These are phyloP conservation scores for Athelia psychrophila DNA, from an alignment of 1,284 basidiomycete species.

Conservation along the genomic window DNA sequence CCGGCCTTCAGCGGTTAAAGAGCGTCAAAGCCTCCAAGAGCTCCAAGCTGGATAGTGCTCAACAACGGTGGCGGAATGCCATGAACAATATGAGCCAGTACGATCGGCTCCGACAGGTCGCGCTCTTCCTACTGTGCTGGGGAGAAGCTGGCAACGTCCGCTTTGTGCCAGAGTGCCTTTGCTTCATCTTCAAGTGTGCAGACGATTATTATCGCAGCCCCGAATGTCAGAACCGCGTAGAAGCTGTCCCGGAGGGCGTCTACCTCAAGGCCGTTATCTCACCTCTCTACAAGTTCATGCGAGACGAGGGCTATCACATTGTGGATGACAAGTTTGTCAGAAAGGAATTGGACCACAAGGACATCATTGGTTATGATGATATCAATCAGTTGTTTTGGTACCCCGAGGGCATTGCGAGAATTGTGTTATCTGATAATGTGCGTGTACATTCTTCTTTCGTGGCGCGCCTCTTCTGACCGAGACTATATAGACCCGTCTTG, in stretches of 20 bases:
- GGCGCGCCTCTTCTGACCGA: constrained; percentile 2
- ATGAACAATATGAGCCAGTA: constrained; percentile 99
- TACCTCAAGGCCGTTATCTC: constrained; percentile 94
- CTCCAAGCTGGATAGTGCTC: constrained; percentile 88
- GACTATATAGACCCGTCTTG: constrained; percentile 70
- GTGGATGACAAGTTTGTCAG: constrained; percentile 94
- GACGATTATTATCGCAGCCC: constrained; percentile 99
- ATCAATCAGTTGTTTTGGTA: constrained; percentile 99
- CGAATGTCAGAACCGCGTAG: constrained; percentile 94
- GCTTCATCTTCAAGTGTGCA: constrained; percentile 99
- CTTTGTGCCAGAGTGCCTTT: constrained; percentile 95
- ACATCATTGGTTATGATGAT: constrained; percentile 98
- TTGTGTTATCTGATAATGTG: constrained; percentile 85
- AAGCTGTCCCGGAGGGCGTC: constrained; percentile 93
- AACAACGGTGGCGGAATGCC: constrained; percentile 93
- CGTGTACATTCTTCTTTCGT: constrained; percentile 20
- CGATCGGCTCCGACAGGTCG: constrained; percentile 94
- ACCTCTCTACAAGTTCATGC: constrained; percentile 93
- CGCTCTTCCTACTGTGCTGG: constrained; percentile 96
- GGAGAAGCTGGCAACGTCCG: constrained; percentile 97
- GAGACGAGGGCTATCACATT: constrained; percentile 97
- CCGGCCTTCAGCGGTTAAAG: constrained; percentile 86
- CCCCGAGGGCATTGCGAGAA: constrained; percentile 94
- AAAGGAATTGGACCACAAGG: constrained; percentile 92
- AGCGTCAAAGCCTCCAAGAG: constrained; percentile 73